phyloP scores from a whole-genome alignment of 2,329 filamentous ascomycete genomes.

The Fusarium miscanthi region DNA sequence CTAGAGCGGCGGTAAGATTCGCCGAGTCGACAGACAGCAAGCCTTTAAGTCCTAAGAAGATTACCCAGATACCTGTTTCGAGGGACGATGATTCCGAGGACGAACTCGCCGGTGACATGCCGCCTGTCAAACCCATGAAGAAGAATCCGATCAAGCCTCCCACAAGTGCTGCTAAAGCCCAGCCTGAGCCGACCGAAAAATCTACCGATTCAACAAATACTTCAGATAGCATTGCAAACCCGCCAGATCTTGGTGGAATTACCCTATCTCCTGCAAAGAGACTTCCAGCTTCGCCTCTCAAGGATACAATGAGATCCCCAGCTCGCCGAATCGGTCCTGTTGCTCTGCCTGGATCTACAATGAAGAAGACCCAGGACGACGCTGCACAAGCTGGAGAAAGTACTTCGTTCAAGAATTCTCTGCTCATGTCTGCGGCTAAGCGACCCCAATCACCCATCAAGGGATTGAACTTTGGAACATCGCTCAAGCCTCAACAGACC shows the following conservation, averaged over 20 bases:
- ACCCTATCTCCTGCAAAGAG: slow-evolving; percentile 68
- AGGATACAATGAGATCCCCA: slow-evolving; percentile 66
- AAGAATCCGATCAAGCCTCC: slow-evolving; percentile 67
- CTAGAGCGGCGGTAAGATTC: slow-evolving; percentile 50
- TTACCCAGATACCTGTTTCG: slow-evolving; percentile 64
- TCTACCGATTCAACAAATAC: slow-evolving; percentile 42
- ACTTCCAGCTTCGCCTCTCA: slow-evolving; percentile 62
- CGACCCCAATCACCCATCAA: slow-evolving; percentile 59
- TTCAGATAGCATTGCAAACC: slow-evolving; percentile 47
- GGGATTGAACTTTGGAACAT: slow-evolving; percentile 46
- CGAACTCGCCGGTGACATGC: slow-evolving; percentile 65
- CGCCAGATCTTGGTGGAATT: slow-evolving; percentile 52
- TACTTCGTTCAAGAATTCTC: slow-evolving; percentile 56
- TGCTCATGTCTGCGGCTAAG: slow-evolving; percentile 64
- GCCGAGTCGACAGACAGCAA: slow-evolving; percentile 54
- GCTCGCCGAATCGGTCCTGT: slow-evolving; percentile 57
- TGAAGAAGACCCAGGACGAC: slow-evolving; percentile 41
- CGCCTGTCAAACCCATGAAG: slow-evolving; percentile 63
- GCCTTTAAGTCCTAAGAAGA: slow-evolving; percentile 73
- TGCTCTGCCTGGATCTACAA: slow-evolving; percentile 49
- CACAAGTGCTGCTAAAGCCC: slow-evolving; percentile 21
- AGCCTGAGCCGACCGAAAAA: slow-evolving; percentile 26
- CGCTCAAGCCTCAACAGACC: slow-evolving; percentile 44
- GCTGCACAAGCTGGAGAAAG: slow-evolving; percentile 27
- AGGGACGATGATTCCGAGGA: slow-evolving; percentile 67